These are phyloP conservation scores for Daedaleopsis sinensis DNA, from an alignment of 768 basidiomycete species.

Conservation along the genomic window DNA sequence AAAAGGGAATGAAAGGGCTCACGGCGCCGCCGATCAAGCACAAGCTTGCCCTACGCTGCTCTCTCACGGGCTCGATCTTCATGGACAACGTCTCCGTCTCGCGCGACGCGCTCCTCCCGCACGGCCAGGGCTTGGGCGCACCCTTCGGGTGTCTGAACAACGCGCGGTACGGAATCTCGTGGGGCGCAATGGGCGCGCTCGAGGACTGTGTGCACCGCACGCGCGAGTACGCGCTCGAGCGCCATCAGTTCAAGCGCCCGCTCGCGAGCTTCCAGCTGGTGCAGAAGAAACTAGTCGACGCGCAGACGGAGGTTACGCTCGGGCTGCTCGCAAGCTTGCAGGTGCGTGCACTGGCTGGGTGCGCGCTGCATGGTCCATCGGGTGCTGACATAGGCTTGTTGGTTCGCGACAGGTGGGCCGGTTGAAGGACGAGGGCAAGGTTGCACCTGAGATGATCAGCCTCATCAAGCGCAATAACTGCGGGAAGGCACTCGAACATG, in stretches of 20 bases:
- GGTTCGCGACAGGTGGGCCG: constrained; percentile 53
- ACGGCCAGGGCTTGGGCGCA: constrained; percentile 74
- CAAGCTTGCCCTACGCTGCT: constrained; percentile 88
- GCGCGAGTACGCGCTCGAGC: constrained; percentile 83
- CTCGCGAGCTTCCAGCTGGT: constrained; percentile 96
- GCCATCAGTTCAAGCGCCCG: constrained; percentile 87
- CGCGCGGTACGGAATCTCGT: constrained; percentile 88
- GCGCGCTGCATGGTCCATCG: too few species aligned
- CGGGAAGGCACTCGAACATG: constrained; percentile 86
- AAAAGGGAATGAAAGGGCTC: constrained; percentile 86
- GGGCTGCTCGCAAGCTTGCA: constrained; percentile 78
- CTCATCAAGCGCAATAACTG: constrained; percentile 96
- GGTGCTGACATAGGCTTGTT: not conserved
- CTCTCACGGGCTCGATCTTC: constrained; percentile 85
- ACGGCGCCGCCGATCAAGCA: constrained; percentile 88
- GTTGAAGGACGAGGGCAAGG: constrained; percentile 75
- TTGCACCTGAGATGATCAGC: constrained; percentile 92
- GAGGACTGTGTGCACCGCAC: constrained; percentile 86
- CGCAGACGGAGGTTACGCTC: constrained; percentile 82
- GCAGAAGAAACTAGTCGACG: constrained; percentile 96
- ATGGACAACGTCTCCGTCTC: constrained; percentile 88
- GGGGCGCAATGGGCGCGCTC: constrained; percentile 95
- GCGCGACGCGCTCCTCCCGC: constrained; percentile 75
- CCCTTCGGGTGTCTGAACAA: constrained; percentile 94
- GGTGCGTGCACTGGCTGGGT: constrained; percentile 36